Percentiles rank a stretch among this genome's conserved stretches.
Evolutionary conservation across 2,329 filamentous ascomycete species (phyloP).

Genomic region (Dactylellina parvicollis): DNA sequence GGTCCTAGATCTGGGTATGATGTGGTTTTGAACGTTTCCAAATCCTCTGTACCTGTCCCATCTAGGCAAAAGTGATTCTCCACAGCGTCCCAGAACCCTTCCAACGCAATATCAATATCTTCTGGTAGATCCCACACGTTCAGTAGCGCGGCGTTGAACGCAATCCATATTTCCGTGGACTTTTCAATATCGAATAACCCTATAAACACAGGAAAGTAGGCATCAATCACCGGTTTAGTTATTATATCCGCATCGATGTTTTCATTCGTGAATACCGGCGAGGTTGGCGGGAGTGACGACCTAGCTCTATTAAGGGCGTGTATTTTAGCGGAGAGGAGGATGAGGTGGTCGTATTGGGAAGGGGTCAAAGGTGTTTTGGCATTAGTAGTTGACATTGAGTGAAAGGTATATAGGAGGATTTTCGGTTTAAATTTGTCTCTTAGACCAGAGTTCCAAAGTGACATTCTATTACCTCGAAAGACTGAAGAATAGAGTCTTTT

Average conservation of each 20-base stretch:
- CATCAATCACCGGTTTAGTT: conserved; percentile 7
- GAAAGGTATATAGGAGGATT: too few species aligned
- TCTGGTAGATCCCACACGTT: conserved; percentile 28
- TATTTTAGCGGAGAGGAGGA: conserved; percentile 11
- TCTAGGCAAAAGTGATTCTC: neutral
- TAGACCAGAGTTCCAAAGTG: too few species aligned
- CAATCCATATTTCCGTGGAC: conserved; percentile 10
- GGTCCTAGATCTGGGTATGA: too few species aligned
- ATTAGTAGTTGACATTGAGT: too few species aligned
- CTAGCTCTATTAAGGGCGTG: neutral
- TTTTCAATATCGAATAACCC: conserved; percentile 2
- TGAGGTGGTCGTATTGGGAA: neutral
- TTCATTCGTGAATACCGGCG: neutral
- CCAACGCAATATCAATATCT: neutral
- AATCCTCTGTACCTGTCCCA: too few species aligned
- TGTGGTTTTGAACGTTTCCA: too few species aligned
- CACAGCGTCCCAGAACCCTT: conserved; percentile 8
- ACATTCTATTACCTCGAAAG: too few species aligned
- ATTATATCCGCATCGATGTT: conserved; percentile 10
- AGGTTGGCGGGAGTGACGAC: neutral
- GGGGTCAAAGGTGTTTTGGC: neutral
- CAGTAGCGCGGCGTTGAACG: conserved; percentile 17
- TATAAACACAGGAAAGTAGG: conserved; percentile 5
- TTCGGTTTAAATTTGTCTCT: too few species aligned
- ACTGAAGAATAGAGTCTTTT: too few species aligned